Evolutionary conservation across 495 filamentous ascomycete genomes (phyloP), one percentile per base, ranked within the genome.

Genomic region (Chaetomium cochliodes): DNA sequence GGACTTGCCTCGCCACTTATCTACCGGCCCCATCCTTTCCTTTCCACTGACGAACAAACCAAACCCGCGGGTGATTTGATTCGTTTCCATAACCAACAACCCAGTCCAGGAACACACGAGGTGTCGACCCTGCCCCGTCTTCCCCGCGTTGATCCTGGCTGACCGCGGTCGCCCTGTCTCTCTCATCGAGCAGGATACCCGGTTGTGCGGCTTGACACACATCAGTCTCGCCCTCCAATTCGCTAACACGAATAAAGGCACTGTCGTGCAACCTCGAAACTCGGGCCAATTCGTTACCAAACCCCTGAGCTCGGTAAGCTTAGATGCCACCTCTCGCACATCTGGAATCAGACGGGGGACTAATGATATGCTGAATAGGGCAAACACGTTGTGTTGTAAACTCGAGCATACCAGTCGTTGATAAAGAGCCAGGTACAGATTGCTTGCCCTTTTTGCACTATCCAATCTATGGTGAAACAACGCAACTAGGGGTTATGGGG

Each of bases 171-270:
- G 39, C 52, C 26, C 13, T 52, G 39, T 28, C 33, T 62, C 52
- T 58, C 51, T 13, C 39, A 33, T 49, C 28, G 57, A 60, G 25
- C 44, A 37, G 55, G 25, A 39, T 28, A 58, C 55, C 67, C 67
- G 60, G 67, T 65, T 28, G 65, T 54, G 51, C 58, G 65, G 67
- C 66, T 69, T 67, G 65, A 67, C 67, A 64, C 51, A 67, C 65
- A 59, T 22, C 50, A 44, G 42, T 12, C 44, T 42, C 39, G n/a
- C 37, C 2, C n/a, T 37, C 25, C 57, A 15, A 50, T 60, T 50
- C 39, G 58, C 57, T 33, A 15, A 47, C 6, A 16, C 37, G 12
- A 18, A 49, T 28, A 41, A 23, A 46, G 28, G 42, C 39, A 18
- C 53, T 56, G 41, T 54, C 50, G 66, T 65, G 54, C 61, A 59